A percentile compares a stretch with the other conserved stretches of the same genome.
Evolutionary conservation across 179 eudicot genomes (phyloP).

Genomic region (Pouteria campechiana): DNA sequence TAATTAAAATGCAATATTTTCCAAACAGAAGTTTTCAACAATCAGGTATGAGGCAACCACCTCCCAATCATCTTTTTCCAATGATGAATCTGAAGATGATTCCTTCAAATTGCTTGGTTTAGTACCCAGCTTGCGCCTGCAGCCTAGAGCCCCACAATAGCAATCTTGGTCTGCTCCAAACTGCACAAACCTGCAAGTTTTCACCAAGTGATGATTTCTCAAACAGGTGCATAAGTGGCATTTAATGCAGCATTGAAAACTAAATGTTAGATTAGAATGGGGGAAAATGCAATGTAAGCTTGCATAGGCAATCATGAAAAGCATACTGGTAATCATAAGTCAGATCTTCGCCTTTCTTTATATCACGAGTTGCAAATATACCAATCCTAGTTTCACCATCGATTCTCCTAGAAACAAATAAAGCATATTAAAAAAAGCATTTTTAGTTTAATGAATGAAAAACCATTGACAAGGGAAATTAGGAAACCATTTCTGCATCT

Average conservation of each 20-base stretch:
- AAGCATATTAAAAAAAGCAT: conserved; percentile 4
- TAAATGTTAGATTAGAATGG: neutral
- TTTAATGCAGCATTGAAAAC: neutral
- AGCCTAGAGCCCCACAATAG: conserved; percentile 80
- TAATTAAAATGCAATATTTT: conserved; percentile 31
- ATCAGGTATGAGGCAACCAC: conserved; percentile 47
- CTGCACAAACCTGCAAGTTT: conserved; percentile 92
- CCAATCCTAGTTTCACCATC: conserved; percentile 98
- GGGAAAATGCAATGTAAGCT: neutral
- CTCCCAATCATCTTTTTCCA: conserved; percentile 69
- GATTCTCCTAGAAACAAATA: conserved; percentile 51
- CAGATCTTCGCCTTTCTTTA: conserved; percentile 83
- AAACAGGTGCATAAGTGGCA: neutral
- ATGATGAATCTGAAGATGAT: conserved; percentile 73
- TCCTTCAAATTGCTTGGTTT: conserved; percentile 66
- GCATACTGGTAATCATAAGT: conserved; percentile 96
- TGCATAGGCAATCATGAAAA: neutral
- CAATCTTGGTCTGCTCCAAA: conserved; percentile 99
- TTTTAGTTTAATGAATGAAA: neutral
- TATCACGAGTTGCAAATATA: conserved; percentile 83
- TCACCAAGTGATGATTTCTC: neutral
- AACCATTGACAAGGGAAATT: conserved; percentile 10
- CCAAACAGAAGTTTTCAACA: conserved; percentile 28
- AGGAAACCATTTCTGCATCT: conserved; percentile 98
- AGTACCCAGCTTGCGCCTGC: conserved; percentile 90